phyloP scores from a whole-genome alignment of 306 rosid genomes.

The Pyrus bretschneideri region DNA sequence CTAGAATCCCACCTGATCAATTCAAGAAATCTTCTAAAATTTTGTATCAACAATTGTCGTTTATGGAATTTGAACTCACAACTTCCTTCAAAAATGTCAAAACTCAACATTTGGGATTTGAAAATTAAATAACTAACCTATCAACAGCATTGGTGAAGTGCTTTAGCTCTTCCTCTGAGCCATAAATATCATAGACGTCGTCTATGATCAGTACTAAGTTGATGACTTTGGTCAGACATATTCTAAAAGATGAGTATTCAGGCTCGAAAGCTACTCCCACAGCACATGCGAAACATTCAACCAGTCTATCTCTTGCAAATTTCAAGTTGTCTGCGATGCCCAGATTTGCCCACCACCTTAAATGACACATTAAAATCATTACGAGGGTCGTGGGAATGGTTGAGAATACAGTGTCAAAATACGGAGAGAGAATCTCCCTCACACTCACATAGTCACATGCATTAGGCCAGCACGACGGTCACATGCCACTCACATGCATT shows the following conservation, averaged over 20 bases:
- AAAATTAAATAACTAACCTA: constrained; percentile 22
- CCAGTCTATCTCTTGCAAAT: constrained; percentile 67
- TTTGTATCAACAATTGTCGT: background rate
- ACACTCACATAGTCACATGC: too few relatives aligned
- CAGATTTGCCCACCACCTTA: constrained; percentile 69
- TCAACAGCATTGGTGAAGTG: constrained; percentile 46
- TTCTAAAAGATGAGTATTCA: constrained; percentile 32
- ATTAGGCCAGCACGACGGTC: too few relatives aligned
- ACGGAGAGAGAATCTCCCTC: too few relatives aligned
- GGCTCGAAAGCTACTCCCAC: constrained; percentile 42
- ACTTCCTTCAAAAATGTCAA: too few relatives aligned
- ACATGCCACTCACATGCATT: too few relatives aligned
- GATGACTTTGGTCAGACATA: constrained; percentile 53
- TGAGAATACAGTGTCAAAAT: too few relatives aligned
- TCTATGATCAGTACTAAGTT: constrained; percentile 40
- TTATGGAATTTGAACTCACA: background rate
- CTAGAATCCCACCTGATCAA: constrained; percentile 46
- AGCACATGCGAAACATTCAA: constrained; percentile 54
- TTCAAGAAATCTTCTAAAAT: background rate
- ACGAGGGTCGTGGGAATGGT: too few relatives aligned
- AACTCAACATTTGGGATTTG: too few relatives aligned
- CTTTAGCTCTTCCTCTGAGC: constrained; percentile 44
- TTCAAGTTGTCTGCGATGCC: constrained; percentile 29
- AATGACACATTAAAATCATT: background rate
- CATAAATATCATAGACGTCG: constrained; percentile 57